A percentile compares a stretch with the other conserved stretches of the same genome.
phyloP scores from a whole-genome alignment of 768 basidiomycete species.

The Auriscalpium vulgare region DNA sequence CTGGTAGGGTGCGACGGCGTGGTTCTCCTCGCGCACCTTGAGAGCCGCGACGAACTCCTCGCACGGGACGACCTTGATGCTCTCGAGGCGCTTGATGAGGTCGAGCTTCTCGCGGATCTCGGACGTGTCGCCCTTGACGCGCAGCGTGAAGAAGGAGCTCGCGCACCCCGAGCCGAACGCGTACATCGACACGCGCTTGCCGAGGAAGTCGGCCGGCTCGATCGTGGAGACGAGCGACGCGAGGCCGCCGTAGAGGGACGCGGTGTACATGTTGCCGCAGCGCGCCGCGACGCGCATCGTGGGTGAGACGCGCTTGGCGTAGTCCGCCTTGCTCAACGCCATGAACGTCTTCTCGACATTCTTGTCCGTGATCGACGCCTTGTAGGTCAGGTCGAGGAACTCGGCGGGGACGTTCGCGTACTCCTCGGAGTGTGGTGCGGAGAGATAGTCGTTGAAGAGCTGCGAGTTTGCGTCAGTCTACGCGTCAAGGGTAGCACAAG shows the following conservation, averaged over 20 bases:
- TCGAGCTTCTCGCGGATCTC: conserved; percentile 79
- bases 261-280: conserved; percentile 98
- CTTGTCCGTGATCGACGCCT: conserved; percentile 86
- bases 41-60: conserved; percentile 88
- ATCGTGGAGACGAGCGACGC: conserved; percentile 76
- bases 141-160: conserved; percentile 85
- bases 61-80: conserved; percentile 87
- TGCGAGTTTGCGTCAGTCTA: not conserved
- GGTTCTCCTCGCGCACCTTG: conserved; percentile 87
- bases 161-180: conserved; percentile 96
- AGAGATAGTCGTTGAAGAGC: conserved; percentile 85
- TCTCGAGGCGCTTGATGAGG: conserved; percentile 64
- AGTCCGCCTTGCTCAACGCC: conserved; percentile 63
- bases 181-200: conserved; percentile 89
- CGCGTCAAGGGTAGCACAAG: not conserved
- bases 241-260: conserved; percentile 89
- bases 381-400: conserved; percentile 56
- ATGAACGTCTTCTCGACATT: conserved; percentile 92
- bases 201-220: conserved; percentile 58
- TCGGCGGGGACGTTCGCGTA: conserved; percentile 69
- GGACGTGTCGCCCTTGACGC: conserved; percentile 80
- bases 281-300: conserved; percentile 83
- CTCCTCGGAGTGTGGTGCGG: conserved; percentile 58
- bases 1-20: conserved; percentile 79
- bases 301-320: conserved; percentile 69